Evolutionary conservation across 2,329 filamentous ascomycete species (phyloP), one percentile per base, ranked within the genome.

Genomic region (Bipolaris zeicola): DNA sequence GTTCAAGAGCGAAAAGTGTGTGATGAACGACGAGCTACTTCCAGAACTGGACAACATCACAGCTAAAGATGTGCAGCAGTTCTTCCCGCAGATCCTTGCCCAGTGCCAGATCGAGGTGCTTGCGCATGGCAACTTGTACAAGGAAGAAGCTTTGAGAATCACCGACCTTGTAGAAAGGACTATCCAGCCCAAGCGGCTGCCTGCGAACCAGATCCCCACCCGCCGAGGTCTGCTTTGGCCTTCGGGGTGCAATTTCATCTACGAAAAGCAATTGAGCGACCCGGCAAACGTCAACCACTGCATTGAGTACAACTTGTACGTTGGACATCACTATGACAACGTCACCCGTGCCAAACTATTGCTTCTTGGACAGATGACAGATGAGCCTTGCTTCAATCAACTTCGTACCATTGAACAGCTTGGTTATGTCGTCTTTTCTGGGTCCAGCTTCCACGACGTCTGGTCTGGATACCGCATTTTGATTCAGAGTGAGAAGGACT

Each of bases 381-480:
- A 96, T 54, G 95, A 99, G 78, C 93, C 93, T 3, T 90, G 90
- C 7, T 99, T 98, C 72, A 92, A 99, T 76, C 92, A 96, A 75
- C 83, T 99, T 6, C 87, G 95, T 47, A 98, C 95, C 41, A 97
- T 98, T 77, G 94, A 99, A 76, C 94, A 99, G 77, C 88, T 99
- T 6, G 95, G 95, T 11, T 99, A 99, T 67, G 91, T 99, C 50
- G 94, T 99, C 0, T 96, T 94, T 77, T 94, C 90, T 46, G 91
- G 92, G 26, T 82, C 87, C 37, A 84, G 85, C 50, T 86, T 89
- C 52, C 80, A 87, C n/a, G 92, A 90, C 0, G 94, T 89, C 0
- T 89, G 91, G 67, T 72, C 76, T 1, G 91, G 91, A 1, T 95
- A 95, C 77, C 86, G 93, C 5, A 89, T 99, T 62, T 85, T 98